Evolutionary conservation across 805 yeast species (phyloP), one percentile per base, ranked within the genome.

Genomic region (Saccharomycopsis sp.): DNA sequence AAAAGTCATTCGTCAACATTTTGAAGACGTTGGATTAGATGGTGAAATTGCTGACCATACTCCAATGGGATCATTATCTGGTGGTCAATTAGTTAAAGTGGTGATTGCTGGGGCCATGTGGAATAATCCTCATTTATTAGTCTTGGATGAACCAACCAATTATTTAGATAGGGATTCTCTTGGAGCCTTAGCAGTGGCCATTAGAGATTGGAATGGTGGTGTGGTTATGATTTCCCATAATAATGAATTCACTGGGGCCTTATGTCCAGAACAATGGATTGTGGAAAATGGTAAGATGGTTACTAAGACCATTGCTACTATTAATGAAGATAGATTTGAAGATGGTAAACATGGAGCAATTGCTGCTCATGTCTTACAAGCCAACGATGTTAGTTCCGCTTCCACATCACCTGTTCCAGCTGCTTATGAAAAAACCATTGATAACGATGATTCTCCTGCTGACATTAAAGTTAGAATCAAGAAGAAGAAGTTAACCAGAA

Each of bases 81-180:
- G 98, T 60, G 98, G 98, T 55, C 98, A 89, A 67, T 73, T 89
- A 59, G 98, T 89, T 46, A 89, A 89, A 64, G 97, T 89, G 49
- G 98, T 89, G 46, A 89, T 89, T 67, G 97, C 97, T 12, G 98
- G 97, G 64, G 96, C 97, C 49, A 89, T 89, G 92, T 89, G 98
- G 98, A 89, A 92, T 66, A 92, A 89, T 59, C 98, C 98, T 15
- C 98, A 89, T 62, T 74, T 89, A 62, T 73, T 89, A 49, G 98
- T 89, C 32, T 72, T 89, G 47, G 98, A 89, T 64, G 98, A 89
- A 74, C 98, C 98, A 60, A 89, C 97, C 56, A 89, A 89, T 67
- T 89, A 92, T 70, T 70, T 89, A 65, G 98, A 89, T 64, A 81
- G 98, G 70, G 98, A 89, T 61, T 88, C 97, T 20, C 71, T 89